These are phyloP conservation scores for Psidium friedrichsthalianum DNA, from an alignment of 345 rosid genomes.

Conservation along the genomic window DNA sequence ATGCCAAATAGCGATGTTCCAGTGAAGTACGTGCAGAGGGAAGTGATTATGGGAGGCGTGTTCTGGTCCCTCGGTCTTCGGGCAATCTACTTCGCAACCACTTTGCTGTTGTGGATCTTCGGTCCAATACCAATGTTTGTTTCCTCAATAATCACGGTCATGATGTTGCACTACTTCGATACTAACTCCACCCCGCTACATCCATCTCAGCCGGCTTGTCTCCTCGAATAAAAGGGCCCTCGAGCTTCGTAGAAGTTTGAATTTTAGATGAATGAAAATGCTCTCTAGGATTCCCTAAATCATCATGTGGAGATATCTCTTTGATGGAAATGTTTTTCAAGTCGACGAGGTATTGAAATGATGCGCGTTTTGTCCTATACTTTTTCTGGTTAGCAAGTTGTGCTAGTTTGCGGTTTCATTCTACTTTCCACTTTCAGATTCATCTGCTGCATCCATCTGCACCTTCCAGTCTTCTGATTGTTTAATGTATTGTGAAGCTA, in stretches of 20 bases:
- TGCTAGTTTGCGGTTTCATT: neutral
- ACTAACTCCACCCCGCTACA: conserved; percentile 7
- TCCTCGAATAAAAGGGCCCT: neutral
- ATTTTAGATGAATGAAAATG: neutral
- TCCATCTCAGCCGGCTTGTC: conserved; percentile 1
- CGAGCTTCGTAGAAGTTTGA: neutral
- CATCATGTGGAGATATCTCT: neutral
- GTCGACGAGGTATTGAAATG: neutral
- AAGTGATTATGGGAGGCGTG: conserved; percentile 7
- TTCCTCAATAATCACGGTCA: conserved; percentile 14
- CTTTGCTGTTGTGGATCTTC: conserved; percentile 20
- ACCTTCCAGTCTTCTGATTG: neutral
- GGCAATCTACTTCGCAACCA: conserved; percentile 18
- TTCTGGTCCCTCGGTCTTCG: conserved; percentile 15
- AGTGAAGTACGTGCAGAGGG: conserved; percentile 5
- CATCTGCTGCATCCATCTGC: neutral
- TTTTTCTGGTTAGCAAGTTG: neutral
- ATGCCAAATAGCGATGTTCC: conserved; percentile 17
- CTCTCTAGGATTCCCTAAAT: neutral
- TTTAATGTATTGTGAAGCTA: neutral
- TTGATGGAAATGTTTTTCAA: neutral
- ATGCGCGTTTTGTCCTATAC: neutral
- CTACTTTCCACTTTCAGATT: neutral
- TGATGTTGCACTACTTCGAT: conserved; percentile 12
- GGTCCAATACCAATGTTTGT: conserved; percentile 25